Evolutionary conservation across 106 monocot genomes (phyloP).

Genomic region (Xerophyta viscosa): DNA sequence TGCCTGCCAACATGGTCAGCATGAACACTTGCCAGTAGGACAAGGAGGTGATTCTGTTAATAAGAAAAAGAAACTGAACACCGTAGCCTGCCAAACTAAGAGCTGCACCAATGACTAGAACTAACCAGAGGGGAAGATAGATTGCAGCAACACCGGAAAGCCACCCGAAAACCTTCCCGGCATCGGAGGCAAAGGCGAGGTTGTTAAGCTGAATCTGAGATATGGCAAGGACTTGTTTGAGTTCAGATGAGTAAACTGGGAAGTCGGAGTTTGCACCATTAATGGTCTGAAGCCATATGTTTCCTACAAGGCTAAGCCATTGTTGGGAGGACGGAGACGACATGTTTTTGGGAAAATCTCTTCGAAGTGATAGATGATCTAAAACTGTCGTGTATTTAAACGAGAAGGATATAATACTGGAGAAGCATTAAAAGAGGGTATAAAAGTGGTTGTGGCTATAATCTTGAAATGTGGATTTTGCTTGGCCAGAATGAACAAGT

Average conservation of each 20-base stretch:
- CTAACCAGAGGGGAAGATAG: conserved; percentile 46
- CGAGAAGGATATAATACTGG: not conserved
- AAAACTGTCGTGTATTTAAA: conserved; percentile 3
- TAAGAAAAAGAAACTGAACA: conserved; percentile 63
- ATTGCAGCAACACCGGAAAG: conserved; percentile 53
- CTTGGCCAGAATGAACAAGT: conserved; percentile 15
- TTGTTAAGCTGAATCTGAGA: conserved; percentile 72
- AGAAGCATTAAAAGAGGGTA: not conserved
- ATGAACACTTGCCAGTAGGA: conserved; percentile 60
- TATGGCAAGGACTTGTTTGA: conserved; percentile 60
- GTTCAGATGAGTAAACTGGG: conserved; percentile 74
- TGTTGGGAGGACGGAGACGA: conserved; percentile 25
- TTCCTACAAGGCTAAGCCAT: conserved; percentile 66
- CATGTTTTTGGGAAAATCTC: conserved; percentile 2
- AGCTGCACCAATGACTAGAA: conserved; percentile 47
- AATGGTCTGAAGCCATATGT: conserved; percentile 69
- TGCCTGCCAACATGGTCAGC: conserved; percentile 52
- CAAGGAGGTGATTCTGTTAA: conserved; percentile 13
- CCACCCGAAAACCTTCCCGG: conserved; percentile 73
- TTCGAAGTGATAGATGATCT: not conserved
- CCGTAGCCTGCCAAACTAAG: conserved; percentile 70
- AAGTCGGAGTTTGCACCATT: conserved; percentile 71
- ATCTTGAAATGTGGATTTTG: conserved; percentile 17
- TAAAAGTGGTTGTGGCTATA: conserved; percentile 12
- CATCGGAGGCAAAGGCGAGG: conserved; percentile 79